Evolutionary conservation across 805 yeast species (phyloP).

Genomic region (Sugiyamaella marilandica): DNA sequence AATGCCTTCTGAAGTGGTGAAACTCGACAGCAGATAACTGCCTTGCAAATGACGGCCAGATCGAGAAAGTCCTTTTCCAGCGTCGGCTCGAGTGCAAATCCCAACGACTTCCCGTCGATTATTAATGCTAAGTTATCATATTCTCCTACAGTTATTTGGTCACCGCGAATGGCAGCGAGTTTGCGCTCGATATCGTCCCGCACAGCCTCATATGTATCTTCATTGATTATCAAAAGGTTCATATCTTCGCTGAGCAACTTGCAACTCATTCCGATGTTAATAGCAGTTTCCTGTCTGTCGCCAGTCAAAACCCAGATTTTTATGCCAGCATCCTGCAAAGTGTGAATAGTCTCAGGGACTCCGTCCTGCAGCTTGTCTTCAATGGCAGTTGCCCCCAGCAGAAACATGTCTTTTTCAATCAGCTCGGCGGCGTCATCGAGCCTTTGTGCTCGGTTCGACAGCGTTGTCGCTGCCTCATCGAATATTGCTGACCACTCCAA

Average conservation of each 20-base stretch:
- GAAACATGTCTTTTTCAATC: constrained; percentile 72
- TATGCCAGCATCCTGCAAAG: constrained; percentile 93
- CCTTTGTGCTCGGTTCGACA: constrained; percentile 67
- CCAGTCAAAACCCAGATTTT: constrained; percentile 98
- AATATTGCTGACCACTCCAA: constrained; percentile 60
- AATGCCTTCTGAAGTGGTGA: constrained; percentile 96
- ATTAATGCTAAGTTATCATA: constrained; percentile 77
- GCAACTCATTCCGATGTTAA: constrained; percentile 98
- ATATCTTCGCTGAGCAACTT: constrained; percentile 89
- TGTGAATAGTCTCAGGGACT: constrained; percentile 95
- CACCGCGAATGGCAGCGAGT: constrained; percentile 54
- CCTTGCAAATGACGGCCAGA: constrained; percentile 82
- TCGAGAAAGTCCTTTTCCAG: constrained; percentile 73
- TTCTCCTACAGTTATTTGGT: constrained; percentile 43
- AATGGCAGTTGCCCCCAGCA: constrained; percentile 96
- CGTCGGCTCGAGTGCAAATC: constrained; percentile 76
- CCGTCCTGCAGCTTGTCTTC: constrained; percentile 98
- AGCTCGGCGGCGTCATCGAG: constrained; percentile 85
- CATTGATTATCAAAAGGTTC: constrained; percentile 87
- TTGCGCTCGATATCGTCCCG: constrained; percentile 67
- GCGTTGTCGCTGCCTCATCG: constrained; percentile 75
- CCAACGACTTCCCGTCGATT: constrained; percentile 90
- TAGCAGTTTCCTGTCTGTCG: constrained; percentile 97
- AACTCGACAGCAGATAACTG: constrained; percentile 96
- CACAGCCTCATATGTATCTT: constrained; percentile 75